These are phyloP conservation scores for Arctostaphylos glauca DNA, from an alignment of 148 eudicot species.

Conservation along the genomic window DNA sequence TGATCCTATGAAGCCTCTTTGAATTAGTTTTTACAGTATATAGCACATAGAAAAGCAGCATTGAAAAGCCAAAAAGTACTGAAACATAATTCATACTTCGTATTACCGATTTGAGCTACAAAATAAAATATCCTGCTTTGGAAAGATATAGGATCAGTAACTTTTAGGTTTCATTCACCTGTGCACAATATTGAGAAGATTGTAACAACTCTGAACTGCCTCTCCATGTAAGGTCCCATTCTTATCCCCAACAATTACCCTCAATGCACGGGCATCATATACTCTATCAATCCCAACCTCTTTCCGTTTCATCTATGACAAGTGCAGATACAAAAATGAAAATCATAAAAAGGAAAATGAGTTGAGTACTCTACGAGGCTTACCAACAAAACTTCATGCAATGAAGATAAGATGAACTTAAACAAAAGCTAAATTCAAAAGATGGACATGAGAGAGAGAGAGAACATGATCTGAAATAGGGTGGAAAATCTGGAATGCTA, in stretches of 20 bases:
- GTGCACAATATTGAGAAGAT: constrained; percentile 76
- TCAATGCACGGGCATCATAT: constrained; percentile 89
- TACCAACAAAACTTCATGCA: neutral
- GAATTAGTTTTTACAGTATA: neutral
- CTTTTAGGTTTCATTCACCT: constrained; percentile 33
- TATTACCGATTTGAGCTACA: neutral
- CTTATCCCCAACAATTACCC: constrained; percentile 88
- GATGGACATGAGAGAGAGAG: neutral
- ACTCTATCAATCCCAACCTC: constrained; percentile 74
- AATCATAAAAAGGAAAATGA: neutral
- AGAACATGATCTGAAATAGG: neutral
- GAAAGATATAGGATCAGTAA: neutral
- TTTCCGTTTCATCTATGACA: constrained; percentile 78
- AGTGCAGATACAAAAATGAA: constrained; percentile 8
- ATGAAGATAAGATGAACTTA: neutral
- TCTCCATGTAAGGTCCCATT: constrained; percentile 88
- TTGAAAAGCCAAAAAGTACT: neutral
- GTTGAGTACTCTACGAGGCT: neutral
- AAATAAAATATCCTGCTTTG: neutral
- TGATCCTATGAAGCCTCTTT: neutral
- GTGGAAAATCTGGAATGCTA: neutral
- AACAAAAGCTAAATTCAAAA: neutral
- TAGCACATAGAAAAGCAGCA: neutral
- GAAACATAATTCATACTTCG: neutral
- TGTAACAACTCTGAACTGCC: constrained; percentile 87